These are phyloP conservation scores for Solanum microdontum DNA, from an alignment of 257 asterid genomes.

Conservation along the genomic window DNA sequence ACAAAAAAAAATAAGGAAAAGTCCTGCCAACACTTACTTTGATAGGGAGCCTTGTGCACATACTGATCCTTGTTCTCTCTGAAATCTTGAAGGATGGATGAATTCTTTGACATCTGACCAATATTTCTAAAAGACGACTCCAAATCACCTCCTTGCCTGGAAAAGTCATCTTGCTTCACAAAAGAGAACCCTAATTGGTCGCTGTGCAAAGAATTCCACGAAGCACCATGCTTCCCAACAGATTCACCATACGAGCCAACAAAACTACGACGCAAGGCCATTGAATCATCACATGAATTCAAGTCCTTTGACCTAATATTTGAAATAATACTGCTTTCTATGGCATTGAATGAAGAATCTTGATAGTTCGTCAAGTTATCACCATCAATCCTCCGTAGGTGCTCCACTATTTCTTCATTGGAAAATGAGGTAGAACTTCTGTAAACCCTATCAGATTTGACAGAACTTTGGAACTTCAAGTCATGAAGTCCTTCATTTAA, in stretches of 20 bases:
- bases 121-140: slow-evolving; percentile 12
- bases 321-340: slow-evolving; percentile 67
- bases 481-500: slow-evolving; percentile 56
- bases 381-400: slow-evolving; percentile 72
- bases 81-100: slow-evolving; percentile 33
- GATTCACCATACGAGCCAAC: slow-evolving; percentile 24
- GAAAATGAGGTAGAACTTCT: slow-evolving; percentile 80
- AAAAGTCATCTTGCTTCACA: slow-evolving; percentile 40
- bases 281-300: slow-evolving; percentile 17
- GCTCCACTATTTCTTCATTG: slow-evolving; percentile 94
- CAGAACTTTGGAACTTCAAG: slow-evolving; percentile 63
- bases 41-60: slow-evolving; percentile 47
- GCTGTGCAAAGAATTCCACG: slow-evolving; percentile 59
- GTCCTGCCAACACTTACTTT: slow-evolving; percentile 31
- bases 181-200: slow-evolving; percentile 53
- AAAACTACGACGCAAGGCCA: neutral
- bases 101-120: slow-evolving; percentile 13
- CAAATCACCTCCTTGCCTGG: slow-evolving; percentile 38
- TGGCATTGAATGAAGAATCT: slow-evolving; percentile 52
- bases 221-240: slow-evolving; percentile 47
- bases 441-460: slow-evolving; percentile 73
- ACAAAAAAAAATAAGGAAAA: neutral
- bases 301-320: slow-evolving; percentile 79
- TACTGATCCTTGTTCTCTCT: slow-evolving; percentile 51
- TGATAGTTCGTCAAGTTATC: slow-evolving; percentile 39